phyloP scores from a whole-genome alignment of 31 red algal genomes.

The Odonthalia washingtoniensis region DNA sequence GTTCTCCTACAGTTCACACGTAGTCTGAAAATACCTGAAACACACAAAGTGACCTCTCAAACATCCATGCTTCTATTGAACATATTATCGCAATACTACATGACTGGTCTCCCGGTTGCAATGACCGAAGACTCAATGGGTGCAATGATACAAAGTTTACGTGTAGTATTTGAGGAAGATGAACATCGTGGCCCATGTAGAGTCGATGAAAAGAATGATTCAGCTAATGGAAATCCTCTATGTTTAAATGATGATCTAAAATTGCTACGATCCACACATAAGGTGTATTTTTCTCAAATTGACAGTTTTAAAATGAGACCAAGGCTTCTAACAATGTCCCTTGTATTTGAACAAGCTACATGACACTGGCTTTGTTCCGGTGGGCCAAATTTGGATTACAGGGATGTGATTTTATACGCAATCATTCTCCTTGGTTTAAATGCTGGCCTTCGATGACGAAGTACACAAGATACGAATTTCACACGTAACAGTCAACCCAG shows the following conservation, averaged over 20 bases:
- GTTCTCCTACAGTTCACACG: too few relatives aligned
- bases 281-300: neutral
- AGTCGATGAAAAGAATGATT: constrained; percentile 4
- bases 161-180: neutral
- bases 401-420: constrained; percentile 37
- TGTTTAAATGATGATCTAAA: neutral
- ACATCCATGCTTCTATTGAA: too few relatives aligned
- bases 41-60: too few relatives aligned
- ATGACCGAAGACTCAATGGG: neutral
- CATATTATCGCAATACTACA: neutral
- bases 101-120: neutral
- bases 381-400: neutral
- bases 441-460: constrained; percentile 38
- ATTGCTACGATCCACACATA: neutral
- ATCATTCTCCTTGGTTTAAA: constrained; percentile 45
- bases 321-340: constrained; percentile 6
- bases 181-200: neutral
- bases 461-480: neutral
- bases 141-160: constrained; percentile 7
- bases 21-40: too few relatives aligned
- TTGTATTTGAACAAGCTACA: constrained; percentile 35
- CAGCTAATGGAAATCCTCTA: constrained; percentile 33
- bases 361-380: constrained; percentile 19
- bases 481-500: constrained; percentile 6
- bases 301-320: constrained; percentile 2